Percentiles rank a stretch among this genome's conserved stretches.
These are phyloP conservation scores for Eimeria sp. DNA, from an alignment of 169 alveolate genomes.

Conservation along the genomic window DNA sequence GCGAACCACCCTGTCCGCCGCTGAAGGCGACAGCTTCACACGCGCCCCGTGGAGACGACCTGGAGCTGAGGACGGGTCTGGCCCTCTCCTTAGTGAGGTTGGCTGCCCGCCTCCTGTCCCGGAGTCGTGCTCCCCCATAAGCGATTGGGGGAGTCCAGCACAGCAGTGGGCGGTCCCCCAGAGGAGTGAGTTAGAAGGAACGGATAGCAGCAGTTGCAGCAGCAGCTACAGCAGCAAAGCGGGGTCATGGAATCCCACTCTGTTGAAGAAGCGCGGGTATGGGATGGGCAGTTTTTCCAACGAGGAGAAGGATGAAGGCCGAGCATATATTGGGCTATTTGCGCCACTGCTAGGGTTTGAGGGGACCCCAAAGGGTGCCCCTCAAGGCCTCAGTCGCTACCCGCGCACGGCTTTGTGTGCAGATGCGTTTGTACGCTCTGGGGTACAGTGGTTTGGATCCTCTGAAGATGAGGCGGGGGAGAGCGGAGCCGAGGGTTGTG, in stretches of 20 bases:
- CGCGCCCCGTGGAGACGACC: background rate
- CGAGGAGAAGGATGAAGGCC: constrained; percentile 49
- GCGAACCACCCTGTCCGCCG: background rate
- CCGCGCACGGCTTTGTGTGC: constrained; percentile 66
- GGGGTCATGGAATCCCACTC: background rate
- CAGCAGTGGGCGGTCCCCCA: constrained; percentile 70
- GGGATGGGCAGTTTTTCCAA: background rate
- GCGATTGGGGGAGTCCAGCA: constrained; percentile 73
- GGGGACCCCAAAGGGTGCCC: background rate
- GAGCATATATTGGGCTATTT: constrained; percentile 11
- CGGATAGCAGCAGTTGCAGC: constrained; percentile 48
- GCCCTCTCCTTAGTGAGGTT: background rate
- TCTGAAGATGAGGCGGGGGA: constrained; percentile 71
- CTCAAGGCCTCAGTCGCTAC: constrained; percentile 14
- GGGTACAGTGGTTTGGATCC: constrained; percentile 43
- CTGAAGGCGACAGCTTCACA: background rate
- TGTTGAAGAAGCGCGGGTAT: constrained; percentile 23
- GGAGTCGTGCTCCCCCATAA: background rate
- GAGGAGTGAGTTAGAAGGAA: constrained; percentile 11
- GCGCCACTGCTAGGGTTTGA: constrained; percentile 36
- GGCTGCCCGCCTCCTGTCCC: constrained; percentile 17
- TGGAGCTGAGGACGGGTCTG: constrained; percentile 1
- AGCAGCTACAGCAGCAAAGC: constrained; percentile 16
- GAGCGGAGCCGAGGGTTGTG: constrained; percentile 39
- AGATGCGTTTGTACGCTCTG: constrained; percentile 40